phyloP scores from a whole-genome alignment of 1,284 basidiomycete genomes.

The Schizophyllum commune region DNA sequence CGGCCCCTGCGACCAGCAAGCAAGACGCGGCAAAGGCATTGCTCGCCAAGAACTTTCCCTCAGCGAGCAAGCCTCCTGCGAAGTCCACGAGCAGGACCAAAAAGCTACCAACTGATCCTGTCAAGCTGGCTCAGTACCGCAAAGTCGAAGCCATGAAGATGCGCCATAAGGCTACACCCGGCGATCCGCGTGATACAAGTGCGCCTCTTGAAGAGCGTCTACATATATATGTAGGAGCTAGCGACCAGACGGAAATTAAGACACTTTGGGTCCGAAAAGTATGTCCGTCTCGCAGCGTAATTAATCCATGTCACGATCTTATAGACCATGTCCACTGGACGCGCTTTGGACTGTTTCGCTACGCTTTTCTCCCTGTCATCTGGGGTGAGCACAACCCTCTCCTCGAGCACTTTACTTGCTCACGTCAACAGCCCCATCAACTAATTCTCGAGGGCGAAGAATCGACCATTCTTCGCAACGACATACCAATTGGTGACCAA shows the following conservation, averaged over 20 bases:
- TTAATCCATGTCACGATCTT: constrained; percentile 7
- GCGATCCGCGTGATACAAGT: constrained; percentile 45
- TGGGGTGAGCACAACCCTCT: constrained; percentile 11
- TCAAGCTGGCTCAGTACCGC: constrained; percentile 44
- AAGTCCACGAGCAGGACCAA: constrained; percentile 17
- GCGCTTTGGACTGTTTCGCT: constrained; percentile 39
- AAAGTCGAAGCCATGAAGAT: constrained; percentile 66
- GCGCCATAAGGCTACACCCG: constrained; percentile 58
- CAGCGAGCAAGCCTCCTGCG: constrained; percentile 9
- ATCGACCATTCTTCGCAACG: constrained; percentile 28
- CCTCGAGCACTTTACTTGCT: not conserved
- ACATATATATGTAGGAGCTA: constrained; percentile 38
- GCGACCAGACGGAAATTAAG: constrained; percentile 27
- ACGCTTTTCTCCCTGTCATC: constrained; percentile 25
- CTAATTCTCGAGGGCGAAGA: constrained; percentile 3
- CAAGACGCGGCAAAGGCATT: constrained; percentile 40
- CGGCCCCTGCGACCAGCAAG: constrained; percentile 27
- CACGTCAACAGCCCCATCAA: not conserved
- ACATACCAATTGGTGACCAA: constrained; percentile 29
- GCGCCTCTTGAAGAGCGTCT: constrained; percentile 44
- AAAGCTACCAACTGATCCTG: constrained; percentile 32
- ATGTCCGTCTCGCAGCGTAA: constrained; percentile 7
- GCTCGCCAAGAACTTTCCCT: constrained; percentile 47
- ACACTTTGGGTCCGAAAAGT: constrained; percentile 69
- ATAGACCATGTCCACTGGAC: constrained; percentile 38